These are phyloP conservation scores for Paulownia fortunei DNA, from an alignment of 257 asterid species.

Conservation along the genomic window DNA sequence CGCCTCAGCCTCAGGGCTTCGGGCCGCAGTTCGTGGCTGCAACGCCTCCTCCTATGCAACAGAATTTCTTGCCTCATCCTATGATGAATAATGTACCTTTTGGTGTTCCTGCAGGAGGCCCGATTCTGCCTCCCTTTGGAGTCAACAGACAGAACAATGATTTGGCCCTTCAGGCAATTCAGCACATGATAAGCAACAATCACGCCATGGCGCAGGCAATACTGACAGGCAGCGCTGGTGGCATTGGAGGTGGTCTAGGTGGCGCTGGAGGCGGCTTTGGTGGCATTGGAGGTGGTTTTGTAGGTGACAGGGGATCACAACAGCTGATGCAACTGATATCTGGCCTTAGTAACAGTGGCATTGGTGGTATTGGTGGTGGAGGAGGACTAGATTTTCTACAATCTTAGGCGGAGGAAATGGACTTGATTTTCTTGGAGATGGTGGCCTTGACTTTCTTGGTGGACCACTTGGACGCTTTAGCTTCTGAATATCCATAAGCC, in stretches of 20 bases:
- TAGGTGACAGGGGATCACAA: constrained; percentile 22
- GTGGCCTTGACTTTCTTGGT: constrained; percentile 49
- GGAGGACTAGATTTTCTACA: constrained; percentile 44
- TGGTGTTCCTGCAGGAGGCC: constrained; percentile 35
- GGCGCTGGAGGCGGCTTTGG: constrained; percentile 30
- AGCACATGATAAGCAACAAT: constrained; percentile 29
- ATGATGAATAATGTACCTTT: neutral
- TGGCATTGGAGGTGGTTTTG: constrained; percentile 22
- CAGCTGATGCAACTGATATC: constrained; percentile 31
- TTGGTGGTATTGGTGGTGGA: constrained; percentile 31
- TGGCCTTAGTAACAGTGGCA: constrained; percentile 16
- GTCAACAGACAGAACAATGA: constrained; percentile 23
- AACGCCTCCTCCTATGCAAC: constrained; percentile 18
- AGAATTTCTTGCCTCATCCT: neutral
- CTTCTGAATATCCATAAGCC: neutral
- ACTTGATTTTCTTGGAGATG: constrained; percentile 42
- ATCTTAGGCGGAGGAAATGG: constrained; percentile 43
- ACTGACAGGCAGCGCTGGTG: constrained; percentile 28
- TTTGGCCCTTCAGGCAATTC: constrained; percentile 24
- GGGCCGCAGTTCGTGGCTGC: neutral
- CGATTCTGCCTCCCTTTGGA: constrained; percentile 9
- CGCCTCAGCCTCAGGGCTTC: constrained; percentile 20
- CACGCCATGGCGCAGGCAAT: constrained; percentile 39
- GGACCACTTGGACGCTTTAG: constrained; percentile 40
- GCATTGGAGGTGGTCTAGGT: constrained; percentile 15